A percentile compares a stretch with the other conserved stretches of the same genome.
Evolutionary conservation across 176 grass and related monocot species (phyloP).

Genomic region (Carex kokanica): DNA sequence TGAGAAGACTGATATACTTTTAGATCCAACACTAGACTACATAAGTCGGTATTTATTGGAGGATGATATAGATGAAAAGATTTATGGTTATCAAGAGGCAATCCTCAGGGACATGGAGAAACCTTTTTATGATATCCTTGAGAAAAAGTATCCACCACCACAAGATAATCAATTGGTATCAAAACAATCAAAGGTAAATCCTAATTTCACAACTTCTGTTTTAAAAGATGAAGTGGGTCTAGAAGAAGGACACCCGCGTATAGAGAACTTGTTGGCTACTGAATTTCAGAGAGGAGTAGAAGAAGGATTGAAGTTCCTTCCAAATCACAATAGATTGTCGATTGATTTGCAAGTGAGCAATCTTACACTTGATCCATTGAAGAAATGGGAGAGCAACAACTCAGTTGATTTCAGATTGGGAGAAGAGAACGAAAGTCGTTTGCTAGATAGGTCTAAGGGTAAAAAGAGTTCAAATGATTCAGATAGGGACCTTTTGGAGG

Average conservation of each 20-base stretch:
- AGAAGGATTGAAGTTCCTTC: slow-evolving; percentile 43
- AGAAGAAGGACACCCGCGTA: too few relatives aligned
- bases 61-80: slow-evolving; percentile 44
- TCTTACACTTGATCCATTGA: background rate
- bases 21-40: slow-evolving; percentile 19
- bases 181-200: too few relatives aligned
- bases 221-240: background rate
- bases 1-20: background rate
- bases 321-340: slow-evolving; percentile 31
- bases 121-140: slow-evolving; percentile 38
- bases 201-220: too few relatives aligned
- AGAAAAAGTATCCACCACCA: slow-evolving; percentile 16
- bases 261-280: background rate
- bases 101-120: slow-evolving; percentile 36
- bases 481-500: slow-evolving; percentile 28
- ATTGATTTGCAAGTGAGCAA: background rate
- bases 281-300: slow-evolving; percentile 36
- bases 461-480: slow-evolving; percentile 15
- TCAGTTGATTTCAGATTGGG: background rate
- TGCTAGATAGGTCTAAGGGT: background rate
- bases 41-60: slow-evolving; percentile 48
- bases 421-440: background rate
- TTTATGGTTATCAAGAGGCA: background rate
- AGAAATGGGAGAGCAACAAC: background rate
- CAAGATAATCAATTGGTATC: background rate